Evolutionary conservation across 1,284 basidiomycete genomes (phyloP).

Genomic region (Ceratobasidium theobromae): DNA sequence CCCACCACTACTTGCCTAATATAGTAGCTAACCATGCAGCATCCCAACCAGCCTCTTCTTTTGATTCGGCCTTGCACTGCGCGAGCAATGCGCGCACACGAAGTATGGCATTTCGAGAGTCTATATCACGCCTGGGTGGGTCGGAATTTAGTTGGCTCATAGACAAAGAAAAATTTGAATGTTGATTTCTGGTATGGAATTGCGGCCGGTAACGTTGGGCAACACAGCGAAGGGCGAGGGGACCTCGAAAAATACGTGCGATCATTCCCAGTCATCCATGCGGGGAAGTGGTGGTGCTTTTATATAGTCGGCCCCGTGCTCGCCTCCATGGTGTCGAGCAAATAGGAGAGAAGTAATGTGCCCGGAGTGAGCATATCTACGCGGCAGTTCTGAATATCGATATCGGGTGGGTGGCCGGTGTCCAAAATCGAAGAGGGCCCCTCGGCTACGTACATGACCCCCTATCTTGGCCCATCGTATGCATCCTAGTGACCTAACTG

Average conservation of each 20-base stretch:
- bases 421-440: no score
- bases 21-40: constrained; percentile 41
- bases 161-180: background rate
- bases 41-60: constrained; percentile 41
- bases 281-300: no score
- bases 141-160: background rate
- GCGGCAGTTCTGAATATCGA: no score
- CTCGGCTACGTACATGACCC: constrained; percentile 7
- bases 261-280: no score
- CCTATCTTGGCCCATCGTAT: constrained; percentile 12
- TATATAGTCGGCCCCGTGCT: no score
- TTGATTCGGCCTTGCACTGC: background rate
- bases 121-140: background rate
- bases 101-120: background rate
- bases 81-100: constrained; percentile 22
- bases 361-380: no score
- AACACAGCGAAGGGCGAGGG: background rate
- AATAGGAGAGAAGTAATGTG: no score
- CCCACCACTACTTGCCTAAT: background rate
- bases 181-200: background rate
- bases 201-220: no score
- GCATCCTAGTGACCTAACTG: background rate
- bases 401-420: no score
- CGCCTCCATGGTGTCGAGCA: no score
- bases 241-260: no score